Evolutionary conservation across 208 protist genomes (phyloP), one percentile per base, ranked within the genome.

Genomic region (Trypanosoma boissoni): DNA sequence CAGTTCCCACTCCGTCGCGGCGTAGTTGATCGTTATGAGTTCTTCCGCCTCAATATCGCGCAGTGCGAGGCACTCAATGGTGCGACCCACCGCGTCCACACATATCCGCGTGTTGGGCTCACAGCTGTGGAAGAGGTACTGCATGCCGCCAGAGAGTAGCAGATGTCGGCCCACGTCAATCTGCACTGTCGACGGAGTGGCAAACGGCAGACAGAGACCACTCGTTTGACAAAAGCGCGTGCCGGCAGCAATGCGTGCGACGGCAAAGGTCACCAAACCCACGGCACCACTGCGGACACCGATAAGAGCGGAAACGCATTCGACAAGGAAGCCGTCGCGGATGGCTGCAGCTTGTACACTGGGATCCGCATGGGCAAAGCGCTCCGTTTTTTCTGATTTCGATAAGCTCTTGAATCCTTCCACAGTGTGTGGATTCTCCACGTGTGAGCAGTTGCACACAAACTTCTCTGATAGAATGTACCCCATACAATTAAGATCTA

Each of bases 81-180:
- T 71, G 67, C 73, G 78, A 66, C 82, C 87, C 27, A 78, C 59
- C 9, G 69, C 46, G 45, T 92, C 82, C 16, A 92, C 66, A 52
- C 64, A 67, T 41, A 94, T 76, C 3, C 67, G 74, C 46, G 81
- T 72, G 48, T 91, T 94, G 24, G 88, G 84, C 48, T 86, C 64
- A 65, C 88, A 94, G 59, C 84, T 91, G 77, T 94, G 88, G 31
- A 76, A 79, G 44, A 94, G 52, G 46, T 75, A 94, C 64, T 94
- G 77, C 12, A 75, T 80, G 10, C 82, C 88, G 63, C 70, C 78
- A 28, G 61, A 72, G 43, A 91, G 79, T 49, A 94, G 80, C 31
- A 94, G 64, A 66, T 94, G 83, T 27, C 76, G 75, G 31, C 64
- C 44, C 43, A 83, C 66, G 18, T 62, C 65, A 20, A 91, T 44